Conservation (phyloP, 345 rosid genomes). For the Linum tenue region DNA sequence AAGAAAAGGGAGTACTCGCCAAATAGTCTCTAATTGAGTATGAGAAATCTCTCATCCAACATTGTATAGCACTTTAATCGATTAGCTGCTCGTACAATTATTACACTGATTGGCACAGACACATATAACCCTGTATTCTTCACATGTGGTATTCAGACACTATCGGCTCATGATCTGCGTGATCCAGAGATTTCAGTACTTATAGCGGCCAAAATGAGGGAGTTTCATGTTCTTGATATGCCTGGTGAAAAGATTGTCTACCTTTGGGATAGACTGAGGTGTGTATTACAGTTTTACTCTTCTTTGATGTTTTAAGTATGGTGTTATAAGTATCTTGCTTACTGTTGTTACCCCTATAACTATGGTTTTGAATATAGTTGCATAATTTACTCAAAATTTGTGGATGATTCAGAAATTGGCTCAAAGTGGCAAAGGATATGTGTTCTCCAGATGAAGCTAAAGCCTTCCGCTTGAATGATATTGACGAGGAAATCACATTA, state of each 20-base stretch:
- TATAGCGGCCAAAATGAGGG: slow-evolving; percentile 24
- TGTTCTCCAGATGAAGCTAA: slow-evolving; percentile 20
- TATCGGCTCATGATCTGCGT: slow-evolving; percentile 23
- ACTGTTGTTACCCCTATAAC: no score
- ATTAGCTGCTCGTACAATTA: no score
- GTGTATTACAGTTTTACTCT: background rate
- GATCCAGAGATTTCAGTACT: slow-evolving; percentile 19
- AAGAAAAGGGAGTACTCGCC: no score
- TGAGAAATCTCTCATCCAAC: no score
- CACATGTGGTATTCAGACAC: slow-evolving; percentile 13
- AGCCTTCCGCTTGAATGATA: slow-evolving; percentile 14
- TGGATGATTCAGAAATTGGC: slow-evolving; percentile 19
- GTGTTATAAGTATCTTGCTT: no score
- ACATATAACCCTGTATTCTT: background rate
- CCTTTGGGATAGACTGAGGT: slow-evolving; percentile 24
- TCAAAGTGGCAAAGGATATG: slow-evolving; percentile 15
- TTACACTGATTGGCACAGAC: background rate
- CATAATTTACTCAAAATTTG: background rate
- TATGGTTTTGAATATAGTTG: background rate
- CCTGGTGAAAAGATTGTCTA: slow-evolving; percentile 17
- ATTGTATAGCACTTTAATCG: no score
- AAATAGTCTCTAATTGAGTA: no score
- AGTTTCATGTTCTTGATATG: slow-evolving; percentile 28
- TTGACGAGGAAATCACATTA: slow-evolving; percentile 18
- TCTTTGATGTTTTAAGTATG: background rate